These are phyloP conservation scores for Annulohypoxylon bovei DNA, from an alignment of 495 filamentous ascomycete genomes.

Conservation along the genomic window DNA sequence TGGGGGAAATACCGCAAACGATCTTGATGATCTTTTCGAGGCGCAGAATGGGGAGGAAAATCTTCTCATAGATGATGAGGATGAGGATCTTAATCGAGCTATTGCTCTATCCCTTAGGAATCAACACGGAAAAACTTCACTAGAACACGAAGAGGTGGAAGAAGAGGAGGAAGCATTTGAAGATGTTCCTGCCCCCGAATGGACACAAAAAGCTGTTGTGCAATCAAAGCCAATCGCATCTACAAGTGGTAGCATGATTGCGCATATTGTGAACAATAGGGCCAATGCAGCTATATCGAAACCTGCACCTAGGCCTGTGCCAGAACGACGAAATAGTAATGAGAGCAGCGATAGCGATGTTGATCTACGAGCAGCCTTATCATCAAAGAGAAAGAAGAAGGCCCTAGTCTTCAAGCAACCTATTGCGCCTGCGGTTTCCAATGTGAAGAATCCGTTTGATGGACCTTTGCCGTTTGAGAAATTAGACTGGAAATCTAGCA, in stretches of 20 bases:
- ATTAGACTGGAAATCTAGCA: conserved; percentile 71
- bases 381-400: conserved; percentile 56
- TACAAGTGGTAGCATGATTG: conserved; percentile 66
- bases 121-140: conserved; percentile 48
- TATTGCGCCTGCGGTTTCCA: conserved; percentile 41
- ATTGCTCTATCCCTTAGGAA: conserved; percentile 81
- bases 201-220: conserved; percentile 64
- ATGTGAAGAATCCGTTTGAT: conserved; percentile 67
- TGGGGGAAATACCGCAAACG: conserved; percentile 53
- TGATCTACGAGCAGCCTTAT: conserved; percentile 69
- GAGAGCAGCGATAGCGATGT: conserved; percentile 69
- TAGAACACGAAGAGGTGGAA: conserved; percentile 46
- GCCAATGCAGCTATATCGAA: conserved; percentile 63
- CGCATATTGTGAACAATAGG: conserved; percentile 70
- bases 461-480: conserved; percentile 92
- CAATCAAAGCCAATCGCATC: conserved; percentile 62
- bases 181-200: conserved; percentile 59
- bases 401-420: conserved; percentile 29
- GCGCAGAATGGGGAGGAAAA: conserved; percentile 39
- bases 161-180: conserved; percentile 60
- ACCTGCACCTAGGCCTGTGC: conserved; percentile 45
- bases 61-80: conserved; percentile 64
- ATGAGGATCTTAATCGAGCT: conserved; percentile 80
- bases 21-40: conserved; percentile 45
- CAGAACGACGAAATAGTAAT: conserved; percentile 50